Conservation (phyloP, 2,329 filamentous ascomycete genomes). For the Hansfordia pulvinata region DNA sequence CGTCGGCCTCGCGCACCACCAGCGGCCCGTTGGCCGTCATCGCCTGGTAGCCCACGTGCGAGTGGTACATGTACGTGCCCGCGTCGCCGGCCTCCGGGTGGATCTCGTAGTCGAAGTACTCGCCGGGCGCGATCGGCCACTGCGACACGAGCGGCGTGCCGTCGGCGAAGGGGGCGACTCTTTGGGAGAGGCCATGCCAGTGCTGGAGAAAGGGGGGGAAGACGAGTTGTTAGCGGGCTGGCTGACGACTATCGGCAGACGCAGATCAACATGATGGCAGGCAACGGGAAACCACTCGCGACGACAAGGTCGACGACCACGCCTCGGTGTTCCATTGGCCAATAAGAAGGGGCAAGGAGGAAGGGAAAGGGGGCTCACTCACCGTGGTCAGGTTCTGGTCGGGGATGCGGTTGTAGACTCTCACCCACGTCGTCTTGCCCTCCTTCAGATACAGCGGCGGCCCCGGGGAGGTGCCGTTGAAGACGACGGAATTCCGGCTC, state of each 20-base stretch:
- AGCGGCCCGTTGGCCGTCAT: conserved; percentile 41
- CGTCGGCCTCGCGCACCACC: conserved; percentile 36
- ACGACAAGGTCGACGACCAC: no score
- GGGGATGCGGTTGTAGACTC: conserved; percentile 42
- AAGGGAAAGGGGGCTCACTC: no score
- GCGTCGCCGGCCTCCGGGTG: conserved; percentile 34
- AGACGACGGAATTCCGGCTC: conserved; percentile 28
- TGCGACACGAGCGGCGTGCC: conserved; percentile 46
- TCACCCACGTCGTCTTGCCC: conserved; percentile 37
- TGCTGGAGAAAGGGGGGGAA: conserved; percentile 34
- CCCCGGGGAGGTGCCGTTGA: conserved; percentile 40
- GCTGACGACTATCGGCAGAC: conserved; percentile 5
- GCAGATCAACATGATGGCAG: no score
- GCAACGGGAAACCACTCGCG: no score
- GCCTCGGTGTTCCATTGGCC: no score
- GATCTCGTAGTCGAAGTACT: conserved; percentile 57
- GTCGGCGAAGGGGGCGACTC: conserved; percentile 48
- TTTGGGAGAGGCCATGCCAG: conserved; percentile 52
- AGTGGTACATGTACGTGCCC: conserved; percentile 57
- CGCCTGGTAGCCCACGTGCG: conserved; percentile 50
- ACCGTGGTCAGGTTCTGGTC: conserved; percentile 40
- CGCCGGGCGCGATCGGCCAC: conserved; percentile 48
- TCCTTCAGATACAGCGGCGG: conserved; percentile 32
- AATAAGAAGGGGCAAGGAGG: no score
- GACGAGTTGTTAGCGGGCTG: no score